Percentiles rank a stretch among this genome's conserved stretches.
Evolutionary conservation across 2,329 filamentous ascomycete genomes (phyloP).

Genomic region (Botrytis squamosa): DNA sequence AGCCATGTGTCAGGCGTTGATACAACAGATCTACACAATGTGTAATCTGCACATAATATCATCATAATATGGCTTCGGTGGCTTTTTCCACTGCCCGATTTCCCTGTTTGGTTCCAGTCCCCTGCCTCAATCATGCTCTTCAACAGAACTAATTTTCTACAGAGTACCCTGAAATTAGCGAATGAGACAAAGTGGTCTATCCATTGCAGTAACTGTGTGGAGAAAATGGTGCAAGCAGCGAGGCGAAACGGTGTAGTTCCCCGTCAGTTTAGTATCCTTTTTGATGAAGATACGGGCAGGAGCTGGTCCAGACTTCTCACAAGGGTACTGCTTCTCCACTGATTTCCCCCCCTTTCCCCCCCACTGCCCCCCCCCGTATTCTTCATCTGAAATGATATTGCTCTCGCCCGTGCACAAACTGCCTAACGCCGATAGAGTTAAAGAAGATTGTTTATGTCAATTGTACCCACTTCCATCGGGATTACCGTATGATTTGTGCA

Average conservation of each 20-base stretch:
- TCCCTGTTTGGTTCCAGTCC: neutral
- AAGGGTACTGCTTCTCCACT: neutral
- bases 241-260: conserved; percentile 14
- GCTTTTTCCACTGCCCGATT: neutral
- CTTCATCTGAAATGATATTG: neutral
- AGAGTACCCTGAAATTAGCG: neutral
- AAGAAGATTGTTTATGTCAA: neutral
- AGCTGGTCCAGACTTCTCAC: conserved; percentile 8
- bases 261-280: neutral
- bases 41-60: neutral
- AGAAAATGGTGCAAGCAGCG: neutral
- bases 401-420: neutral
- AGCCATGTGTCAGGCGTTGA: conserved; percentile 6
- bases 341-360: neutral
- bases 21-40: neutral
- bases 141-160: neutral
- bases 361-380: neutral
- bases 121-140: neutral
- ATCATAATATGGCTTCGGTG: neutral
- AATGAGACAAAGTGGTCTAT: neutral
- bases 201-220: neutral
- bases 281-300: neutral
- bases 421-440: neutral
- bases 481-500: neutral
- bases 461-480: neutral